phyloP scores from a whole-genome alignment of 202 grass and related monocot species.

The Musa balbisiana region DNA sequence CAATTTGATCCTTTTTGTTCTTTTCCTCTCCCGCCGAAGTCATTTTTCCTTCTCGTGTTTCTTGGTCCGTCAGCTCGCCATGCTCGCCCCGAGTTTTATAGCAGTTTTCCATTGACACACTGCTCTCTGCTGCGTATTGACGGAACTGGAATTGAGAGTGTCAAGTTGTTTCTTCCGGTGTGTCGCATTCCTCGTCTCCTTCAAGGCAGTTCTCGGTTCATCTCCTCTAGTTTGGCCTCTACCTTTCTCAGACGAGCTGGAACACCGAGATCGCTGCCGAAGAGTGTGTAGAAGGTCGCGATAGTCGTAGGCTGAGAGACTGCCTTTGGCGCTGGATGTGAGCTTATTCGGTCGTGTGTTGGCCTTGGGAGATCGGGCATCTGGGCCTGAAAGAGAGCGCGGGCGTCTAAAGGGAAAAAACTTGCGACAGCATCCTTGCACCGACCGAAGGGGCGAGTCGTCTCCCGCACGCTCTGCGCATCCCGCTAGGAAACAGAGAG shows the following conservation, averaged over 20 bases:
- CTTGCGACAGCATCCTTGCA: constrained; percentile 73
- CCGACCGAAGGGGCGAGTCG: constrained; percentile 49
- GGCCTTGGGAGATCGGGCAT: constrained; percentile 7
- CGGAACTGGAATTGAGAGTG: constrained; percentile 62
- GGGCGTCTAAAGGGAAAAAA: constrained; percentile 81
- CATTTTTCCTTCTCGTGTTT: constrained; percentile 36
- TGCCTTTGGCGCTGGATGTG: constrained; percentile 18
- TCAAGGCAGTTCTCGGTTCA: constrained; percentile 53
- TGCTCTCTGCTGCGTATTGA: constrained; percentile 29
- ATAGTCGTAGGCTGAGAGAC: constrained; percentile 53
- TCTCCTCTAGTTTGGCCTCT: constrained; percentile 50
- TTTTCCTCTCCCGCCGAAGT: constrained; percentile 25
- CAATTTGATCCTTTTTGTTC: constrained; percentile 38
- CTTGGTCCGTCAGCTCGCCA: constrained; percentile 39
- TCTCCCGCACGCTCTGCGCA: constrained; percentile 69
- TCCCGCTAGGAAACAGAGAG: constrained; percentile 22
- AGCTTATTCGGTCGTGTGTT: not conserved
- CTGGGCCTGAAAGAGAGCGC: constrained; percentile 36
- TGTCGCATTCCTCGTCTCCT: constrained; percentile 52
- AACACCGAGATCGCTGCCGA: constrained; percentile 31
- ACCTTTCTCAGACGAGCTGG: constrained; percentile 51
- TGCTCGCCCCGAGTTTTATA: constrained; percentile 27
- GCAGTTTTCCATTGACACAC: constrained; percentile 5
- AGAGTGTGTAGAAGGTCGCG: constrained; percentile 48
- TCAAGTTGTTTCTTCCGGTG: constrained; percentile 56